These are phyloP conservation scores for Calonectria multiphialidica DNA, from an alignment of 2,329 filamentous ascomycete species.

Conservation along the genomic window DNA sequence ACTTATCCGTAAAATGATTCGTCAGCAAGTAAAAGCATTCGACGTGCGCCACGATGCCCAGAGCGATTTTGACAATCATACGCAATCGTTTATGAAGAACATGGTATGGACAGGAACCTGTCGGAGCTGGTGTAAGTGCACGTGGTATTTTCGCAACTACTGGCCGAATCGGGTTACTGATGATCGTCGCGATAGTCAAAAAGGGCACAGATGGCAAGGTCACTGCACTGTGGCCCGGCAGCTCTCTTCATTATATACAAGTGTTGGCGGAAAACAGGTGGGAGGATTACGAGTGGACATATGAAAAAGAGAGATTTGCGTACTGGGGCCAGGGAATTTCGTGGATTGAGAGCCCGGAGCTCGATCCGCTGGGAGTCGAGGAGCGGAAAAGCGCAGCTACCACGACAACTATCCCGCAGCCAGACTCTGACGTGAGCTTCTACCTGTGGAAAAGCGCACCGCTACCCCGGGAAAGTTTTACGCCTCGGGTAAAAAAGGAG, in stretches of 20 bases:
- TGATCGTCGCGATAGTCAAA: conserved; percentile 20
- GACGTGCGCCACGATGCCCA: conserved; percentile 49
- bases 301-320: conserved; percentile 34
- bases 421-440: conserved; percentile 23
- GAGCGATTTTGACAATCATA: conserved; percentile 58
- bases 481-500: neutral
- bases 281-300: conserved; percentile 42
- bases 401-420: conserved; percentile 1
- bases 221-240: conserved; percentile 56
- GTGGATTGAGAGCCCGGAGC: conserved; percentile 36
- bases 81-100: conserved; percentile 54
- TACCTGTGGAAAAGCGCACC: conserved; percentile 25
- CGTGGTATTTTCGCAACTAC: neutral
- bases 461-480: conserved; percentile 5
- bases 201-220: conserved; percentile 53
- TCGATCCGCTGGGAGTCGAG: conserved; percentile 32
- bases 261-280: conserved; percentile 47
- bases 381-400: neutral
- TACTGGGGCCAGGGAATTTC: conserved; percentile 39
- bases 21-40: conserved; percentile 35
- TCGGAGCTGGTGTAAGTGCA: conserved; percentile 57
- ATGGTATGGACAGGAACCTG: conserved; percentile 59
- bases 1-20: conserved; percentile 38
- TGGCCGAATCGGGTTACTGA: neutral
- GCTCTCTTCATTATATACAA: conserved; percentile 60